Evolutionary conservation across 2,329 filamentous ascomycete species (phyloP).

Genomic region (Trichoderma citrinoviride): DNA sequence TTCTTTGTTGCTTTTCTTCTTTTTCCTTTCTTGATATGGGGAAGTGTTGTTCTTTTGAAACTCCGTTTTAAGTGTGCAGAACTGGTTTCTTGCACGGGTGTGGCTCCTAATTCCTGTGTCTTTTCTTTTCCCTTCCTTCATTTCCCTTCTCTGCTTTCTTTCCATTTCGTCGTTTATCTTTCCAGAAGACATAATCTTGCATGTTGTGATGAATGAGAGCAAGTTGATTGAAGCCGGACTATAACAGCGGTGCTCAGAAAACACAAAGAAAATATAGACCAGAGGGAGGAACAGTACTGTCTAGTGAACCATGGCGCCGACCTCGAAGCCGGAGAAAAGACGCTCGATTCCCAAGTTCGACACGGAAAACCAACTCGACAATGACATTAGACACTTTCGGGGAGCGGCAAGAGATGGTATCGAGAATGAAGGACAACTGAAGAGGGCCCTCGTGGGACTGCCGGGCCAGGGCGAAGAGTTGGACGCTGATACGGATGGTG

Average conservation of each 20-base stretch:
- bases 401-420: background rate
- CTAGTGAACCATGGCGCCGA: constrained; percentile 11
- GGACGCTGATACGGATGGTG: background rate
- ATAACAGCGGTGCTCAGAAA: background rate
- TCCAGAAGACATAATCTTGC: background rate
- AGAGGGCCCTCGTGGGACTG: background rate
- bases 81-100: constrained; percentile 8
- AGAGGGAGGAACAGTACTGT: background rate
- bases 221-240: constrained; percentile 4
- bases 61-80: background rate
- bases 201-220: background rate
- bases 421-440: background rate
- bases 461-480: background rate
- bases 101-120: background rate
- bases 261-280: too few relatives aligned
- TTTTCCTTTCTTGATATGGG: background rate
- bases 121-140: background rate
- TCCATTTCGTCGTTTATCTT: background rate
- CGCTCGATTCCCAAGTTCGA: background rate
- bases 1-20: background rate
- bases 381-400: background rate
- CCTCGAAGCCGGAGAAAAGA: background rate
- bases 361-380: background rate
- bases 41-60: background rate
- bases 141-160: background rate